Percentiles rank a stretch among this genome's conserved stretches.
Evolutionary conservation across 345 rosid species (phyloP).

Genomic region (Gossypium turneri): DNA sequence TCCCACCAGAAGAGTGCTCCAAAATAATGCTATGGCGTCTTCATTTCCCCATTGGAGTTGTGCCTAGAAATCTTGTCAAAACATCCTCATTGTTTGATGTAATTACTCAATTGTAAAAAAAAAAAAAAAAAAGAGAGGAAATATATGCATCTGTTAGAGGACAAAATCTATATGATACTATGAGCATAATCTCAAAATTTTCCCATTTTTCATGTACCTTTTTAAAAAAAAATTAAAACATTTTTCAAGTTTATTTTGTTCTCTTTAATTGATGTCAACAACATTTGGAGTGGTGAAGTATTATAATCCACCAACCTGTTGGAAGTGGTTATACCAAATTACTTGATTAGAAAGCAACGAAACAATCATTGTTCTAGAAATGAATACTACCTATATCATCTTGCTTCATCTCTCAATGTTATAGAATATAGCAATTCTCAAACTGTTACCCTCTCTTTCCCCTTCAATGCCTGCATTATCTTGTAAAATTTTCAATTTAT

Average conservation of each 20-base stretch:
- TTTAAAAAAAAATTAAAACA: neutral
- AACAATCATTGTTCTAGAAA: neutral
- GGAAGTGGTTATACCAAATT: slow-evolving; percentile 10
- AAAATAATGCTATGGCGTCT: slow-evolving; percentile 89
- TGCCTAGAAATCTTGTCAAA: neutral
- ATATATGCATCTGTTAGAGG: neutral
- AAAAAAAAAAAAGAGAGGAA: neutral
- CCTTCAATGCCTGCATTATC: no score
- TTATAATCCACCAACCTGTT: neutral
- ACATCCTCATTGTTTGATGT: neutral
- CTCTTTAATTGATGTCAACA: neutral
- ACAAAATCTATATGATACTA: neutral
- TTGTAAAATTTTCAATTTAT: no score
- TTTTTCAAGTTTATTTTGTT: neutral
- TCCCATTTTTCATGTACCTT: neutral
- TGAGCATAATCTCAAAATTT: neutral
- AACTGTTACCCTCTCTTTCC: no score
- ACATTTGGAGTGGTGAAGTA: neutral
- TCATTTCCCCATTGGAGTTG: slow-evolving; percentile 28
- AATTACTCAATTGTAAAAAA: slow-evolving; percentile 1
- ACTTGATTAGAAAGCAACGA: neutral
- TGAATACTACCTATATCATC: neutral
- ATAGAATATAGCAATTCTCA: no score
- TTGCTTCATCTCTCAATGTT: no score
- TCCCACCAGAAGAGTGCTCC: slow-evolving; percentile 69